phyloP scores from a whole-genome alignment of 345 rosid genomes.

The Arabidopsis suecica region DNA sequence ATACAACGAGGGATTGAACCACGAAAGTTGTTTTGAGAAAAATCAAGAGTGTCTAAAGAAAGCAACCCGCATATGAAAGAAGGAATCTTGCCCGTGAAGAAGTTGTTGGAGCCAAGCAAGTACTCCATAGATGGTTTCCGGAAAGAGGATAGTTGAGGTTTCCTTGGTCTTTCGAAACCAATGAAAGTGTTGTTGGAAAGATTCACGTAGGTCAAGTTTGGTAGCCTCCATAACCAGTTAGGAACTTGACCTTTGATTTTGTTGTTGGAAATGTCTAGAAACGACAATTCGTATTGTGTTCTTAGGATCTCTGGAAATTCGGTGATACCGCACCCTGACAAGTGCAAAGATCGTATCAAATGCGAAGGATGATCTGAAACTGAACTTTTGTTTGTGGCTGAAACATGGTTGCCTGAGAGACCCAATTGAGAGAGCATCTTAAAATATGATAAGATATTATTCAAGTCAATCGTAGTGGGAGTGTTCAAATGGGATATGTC shows the following conservation, averaged over 20 bases:
- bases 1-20: neutral
- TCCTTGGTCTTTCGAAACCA: neutral
- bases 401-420: slow-evolving; percentile 17
- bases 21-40: neutral
- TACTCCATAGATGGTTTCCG: fast-evolving
- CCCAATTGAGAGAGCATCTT: neutral
- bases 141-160: too few species aligned
- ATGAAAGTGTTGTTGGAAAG: neutral
- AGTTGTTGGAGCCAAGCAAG: neutral
- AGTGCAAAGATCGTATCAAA: fast-evolving
- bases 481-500: neutral
- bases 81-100: neutral
- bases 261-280: slow-evolving; percentile 3
- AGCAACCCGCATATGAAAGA: neutral
- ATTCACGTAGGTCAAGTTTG: fast-evolving
- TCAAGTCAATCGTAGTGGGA: neutral
- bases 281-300: fast-evolving
- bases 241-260: slow-evolving; percentile 31
- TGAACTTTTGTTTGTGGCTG: neutral
- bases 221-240: slow-evolving; percentile 4
- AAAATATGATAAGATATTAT: neutral
- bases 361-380: neutral
- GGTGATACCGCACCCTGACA: slow-evolving; percentile 15
- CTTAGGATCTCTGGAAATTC: slow-evolving; percentile 28
- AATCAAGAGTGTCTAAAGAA: neutral